A percentile compares a stretch with the other conserved stretches of the same genome.
These are phyloP conservation scores for Akebia trifoliata DNA, from an alignment of 164 flowering plant species.

Conservation along the genomic window DNA sequence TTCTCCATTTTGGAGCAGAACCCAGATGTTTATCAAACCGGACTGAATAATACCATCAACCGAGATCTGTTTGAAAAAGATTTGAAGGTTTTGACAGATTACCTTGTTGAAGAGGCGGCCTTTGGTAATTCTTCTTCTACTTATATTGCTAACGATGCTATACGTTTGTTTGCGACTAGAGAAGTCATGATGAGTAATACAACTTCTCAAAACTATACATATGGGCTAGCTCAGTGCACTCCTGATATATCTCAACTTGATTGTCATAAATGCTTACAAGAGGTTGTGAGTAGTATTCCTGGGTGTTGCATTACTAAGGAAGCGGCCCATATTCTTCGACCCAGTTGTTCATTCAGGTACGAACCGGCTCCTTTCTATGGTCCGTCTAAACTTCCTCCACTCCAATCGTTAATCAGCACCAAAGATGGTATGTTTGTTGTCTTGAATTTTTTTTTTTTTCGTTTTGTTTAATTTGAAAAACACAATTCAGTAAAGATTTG, in stretches of 20 bases:
- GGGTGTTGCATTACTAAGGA: slow-evolving; percentile 6
- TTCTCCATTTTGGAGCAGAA: slow-evolving; percentile 1
- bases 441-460: too few relatives aligned
- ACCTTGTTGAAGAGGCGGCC: neutral
- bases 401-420: neutral
- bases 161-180: neutral
- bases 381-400: too few relatives aligned
- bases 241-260: too few relatives aligned
- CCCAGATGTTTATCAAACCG: neutral
- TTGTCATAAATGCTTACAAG: neutral
- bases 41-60: slow-evolving; percentile 2
- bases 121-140: too few relatives aligned
- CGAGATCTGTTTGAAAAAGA: neutral
- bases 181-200: neutral
- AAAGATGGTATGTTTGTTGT: too few relatives aligned
- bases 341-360: slow-evolving; percentile 25
- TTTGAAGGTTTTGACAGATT: neutral
- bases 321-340: slow-evolving; percentile 18
- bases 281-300: neutral
- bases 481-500: too few relatives aligned
- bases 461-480: too few relatives aligned
- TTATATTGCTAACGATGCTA: neutral
- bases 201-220: neutral
- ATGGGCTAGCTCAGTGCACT: too few relatives aligned
- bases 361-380: slow-evolving; percentile 16